Base-by-base conservation (phyloP, 306 rosid genomes). In the Calophaca sinica region DNA sequence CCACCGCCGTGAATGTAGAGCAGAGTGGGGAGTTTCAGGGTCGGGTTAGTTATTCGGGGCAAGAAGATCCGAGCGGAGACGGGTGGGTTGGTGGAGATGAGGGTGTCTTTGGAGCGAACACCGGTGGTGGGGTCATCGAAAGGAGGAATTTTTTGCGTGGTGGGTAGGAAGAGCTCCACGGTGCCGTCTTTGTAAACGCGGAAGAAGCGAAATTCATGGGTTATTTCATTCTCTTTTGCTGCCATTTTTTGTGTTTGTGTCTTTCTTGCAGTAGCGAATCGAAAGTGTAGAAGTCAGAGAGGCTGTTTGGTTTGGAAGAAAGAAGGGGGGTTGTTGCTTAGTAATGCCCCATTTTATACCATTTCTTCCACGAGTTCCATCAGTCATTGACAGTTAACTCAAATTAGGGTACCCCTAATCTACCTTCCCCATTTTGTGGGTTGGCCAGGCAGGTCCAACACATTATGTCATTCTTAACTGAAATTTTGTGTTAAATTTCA, bases 1-100 rank as follows among this genome's bases (percentile, higher is more conserved):
- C 66, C 85, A 11, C 87, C 83, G 9, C 85, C 85, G 74, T 84
- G 87, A 4, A 80, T 7, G 80, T 41, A 84, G n/a, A 84, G 26
- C 6, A 80, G 53, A 33, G 72, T 20, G 5, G 85, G 80, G 66
- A 76, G 67, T 68, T 76, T 84, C 0, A 32, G 52, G 32, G 36
- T 20, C 13, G 77, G 70, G 62, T 72, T 54, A 36, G 57, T 4
- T 9, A 13, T 59, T 6, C 7, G 33, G 10, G 87, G 87, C 0
- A 80, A 36, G 70, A 76, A 84, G 32, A 84, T 12, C 2, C 86
- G 77, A 61, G 53, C 81, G 1, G 85, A 68, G 33, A 84, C 46
- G 2, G 73, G 72, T 6, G 85, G 52, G 14, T 81, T 28, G 10
- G 72, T 63, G 4, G 84, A 81, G 13, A 87, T 32, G 62, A 73